Base-by-base conservation (phyloP, 1,139 yeast genomes). In the Geotrichum klebahnii region DNA sequence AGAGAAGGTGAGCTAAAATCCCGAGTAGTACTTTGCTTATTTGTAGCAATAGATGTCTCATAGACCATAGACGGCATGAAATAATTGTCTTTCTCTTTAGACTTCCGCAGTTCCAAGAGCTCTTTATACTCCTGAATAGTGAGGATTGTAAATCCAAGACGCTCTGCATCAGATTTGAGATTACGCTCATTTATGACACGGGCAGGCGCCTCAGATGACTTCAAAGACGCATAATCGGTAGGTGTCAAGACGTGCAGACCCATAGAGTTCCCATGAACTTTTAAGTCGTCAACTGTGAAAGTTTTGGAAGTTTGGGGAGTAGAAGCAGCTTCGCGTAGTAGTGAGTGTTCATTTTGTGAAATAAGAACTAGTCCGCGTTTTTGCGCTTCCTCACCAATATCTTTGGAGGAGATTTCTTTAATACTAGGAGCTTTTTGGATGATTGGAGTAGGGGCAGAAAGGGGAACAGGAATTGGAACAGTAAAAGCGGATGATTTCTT, bases 91-190 rank as follows among this genome's bases (percentile, higher is more conserved):
- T 16, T 33, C 3, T 33, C 19, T 16, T 22, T 17, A 22, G 31
- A 10, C 2, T 23, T 12, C 23, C 26, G 32, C 28, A 44, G 19
- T 17, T 31, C 28, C 20, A 43, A 34, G 35, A 57, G 39, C 17
- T 51, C 37, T 1, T 53, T 51, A 48, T 61, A 61, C 14, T 64
- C 65, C n/a, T 36, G 48, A 1, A 51, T 23, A 4, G 68, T 53
- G n/a, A 75, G n/a, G 12, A 60, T 55, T 6, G 63, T 61, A 16
- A 66, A 38, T 8, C 63, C 65, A 22, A 51, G 24, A 19, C 41
- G 41, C 19, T 53, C 50, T 17, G 55, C 55, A 28, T 49, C 46
- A 2, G 48, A 10, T 20, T 40, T 49, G n/a, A 52, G 46, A 26
- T 36, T 37, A 2, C 38, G 43, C 16, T 46, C 47, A 20, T 43